These are phyloP conservation scores for Calonectria pseudoturangicola DNA, from an alignment of 2,329 filamentous ascomycete species.

Conservation along the genomic window DNA sequence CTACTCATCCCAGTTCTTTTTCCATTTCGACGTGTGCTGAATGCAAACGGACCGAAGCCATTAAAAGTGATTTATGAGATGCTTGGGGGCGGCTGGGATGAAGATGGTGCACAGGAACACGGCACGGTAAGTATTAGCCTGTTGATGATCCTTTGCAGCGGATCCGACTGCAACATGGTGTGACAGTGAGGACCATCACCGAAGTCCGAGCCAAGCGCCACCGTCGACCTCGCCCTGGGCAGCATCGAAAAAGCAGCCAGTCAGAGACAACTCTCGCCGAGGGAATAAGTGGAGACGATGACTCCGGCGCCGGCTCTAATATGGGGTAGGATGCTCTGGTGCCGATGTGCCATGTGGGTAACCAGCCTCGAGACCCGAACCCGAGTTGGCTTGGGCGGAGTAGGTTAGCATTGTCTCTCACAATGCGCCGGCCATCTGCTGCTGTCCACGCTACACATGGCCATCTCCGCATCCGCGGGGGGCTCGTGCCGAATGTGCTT, in stretches of 20 bases:
- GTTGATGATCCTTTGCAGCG: neutral
- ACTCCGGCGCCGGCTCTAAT: constrained; percentile 23
- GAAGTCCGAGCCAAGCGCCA: constrained; percentile 16
- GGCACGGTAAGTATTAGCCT: constrained; percentile 1
- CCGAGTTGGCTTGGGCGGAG: constrained; percentile 4
- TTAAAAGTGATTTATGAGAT: constrained; percentile 11
- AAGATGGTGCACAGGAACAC: neutral
- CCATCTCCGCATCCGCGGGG: constrained; percentile 27
- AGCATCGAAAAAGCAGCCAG: neutral
- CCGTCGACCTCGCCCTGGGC: neutral
- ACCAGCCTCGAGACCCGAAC: neutral
- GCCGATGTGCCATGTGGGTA: constrained; percentile 17
- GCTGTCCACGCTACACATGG: neutral
- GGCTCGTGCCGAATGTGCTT: constrained; percentile 27
- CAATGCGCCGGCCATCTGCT: neutral
- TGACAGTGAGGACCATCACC: constrained; percentile 7
- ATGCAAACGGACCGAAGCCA: constrained; percentile 10
- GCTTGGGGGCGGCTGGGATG: neutral
- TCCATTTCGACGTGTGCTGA: constrained; percentile 1
- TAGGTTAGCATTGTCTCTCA: neutral
- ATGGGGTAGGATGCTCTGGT: constrained; percentile 15
- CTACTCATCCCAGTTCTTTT: neutral
- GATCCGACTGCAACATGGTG: constrained; percentile 5
- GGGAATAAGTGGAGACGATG: neutral
- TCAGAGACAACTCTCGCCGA: constrained; percentile 21